These are phyloP conservation scores for Mycena sanguinolenta DNA, from an alignment of 768 basidiomycete species.

Conservation along the genomic window DNA sequence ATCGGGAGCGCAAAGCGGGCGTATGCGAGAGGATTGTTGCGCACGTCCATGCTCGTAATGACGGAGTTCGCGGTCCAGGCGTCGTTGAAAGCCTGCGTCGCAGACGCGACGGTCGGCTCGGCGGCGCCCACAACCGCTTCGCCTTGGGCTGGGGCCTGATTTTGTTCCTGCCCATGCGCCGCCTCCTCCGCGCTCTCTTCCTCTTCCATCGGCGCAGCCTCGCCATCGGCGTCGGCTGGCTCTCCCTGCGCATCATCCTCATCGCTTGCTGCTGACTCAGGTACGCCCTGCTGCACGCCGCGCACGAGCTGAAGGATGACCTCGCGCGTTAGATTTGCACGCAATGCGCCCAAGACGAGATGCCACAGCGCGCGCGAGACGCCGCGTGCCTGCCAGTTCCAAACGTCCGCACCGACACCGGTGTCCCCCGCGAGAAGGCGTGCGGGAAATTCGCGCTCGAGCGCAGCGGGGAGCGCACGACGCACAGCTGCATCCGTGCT, in stretches of 20 bases:
- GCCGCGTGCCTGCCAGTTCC: slow-evolving; percentile 85
- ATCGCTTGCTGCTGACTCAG: slow-evolving; percentile 48
- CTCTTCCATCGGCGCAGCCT: slow-evolving; percentile 30
- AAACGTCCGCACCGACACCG: slow-evolving; percentile 72
- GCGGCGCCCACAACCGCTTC: slow-evolving; percentile 41
- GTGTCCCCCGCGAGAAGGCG: slow-evolving; percentile 68
- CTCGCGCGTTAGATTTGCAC: slow-evolving; percentile 71
- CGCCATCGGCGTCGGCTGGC: background rate
- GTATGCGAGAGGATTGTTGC: slow-evolving; percentile 21
- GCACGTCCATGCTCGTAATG: slow-evolving; percentile 43
- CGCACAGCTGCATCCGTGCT: slow-evolving; percentile 82
- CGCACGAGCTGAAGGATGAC: slow-evolving; percentile 70
- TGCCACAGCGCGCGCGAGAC: slow-evolving; percentile 82
- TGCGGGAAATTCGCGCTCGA: slow-evolving; percentile 83
- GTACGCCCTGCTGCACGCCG: slow-evolving; percentile 68
- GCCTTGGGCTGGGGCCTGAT: slow-evolving; percentile 40
- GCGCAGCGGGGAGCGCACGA: slow-evolving; percentile 73
- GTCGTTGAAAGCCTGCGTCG: slow-evolving; percentile 62
- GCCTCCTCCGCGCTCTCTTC: slow-evolving; percentile 50
- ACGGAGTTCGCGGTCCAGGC: slow-evolving; percentile 75
- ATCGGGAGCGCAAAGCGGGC: slow-evolving; percentile 23
- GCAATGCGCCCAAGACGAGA: slow-evolving; percentile 72
- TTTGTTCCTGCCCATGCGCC: slow-evolving; percentile 49
- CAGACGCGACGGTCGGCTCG: background rate
- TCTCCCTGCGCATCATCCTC: background rate